These are phyloP conservation scores for Raphanus sativus DNA, from an alignment of 345 rosid species.

Conservation along the genomic window DNA sequence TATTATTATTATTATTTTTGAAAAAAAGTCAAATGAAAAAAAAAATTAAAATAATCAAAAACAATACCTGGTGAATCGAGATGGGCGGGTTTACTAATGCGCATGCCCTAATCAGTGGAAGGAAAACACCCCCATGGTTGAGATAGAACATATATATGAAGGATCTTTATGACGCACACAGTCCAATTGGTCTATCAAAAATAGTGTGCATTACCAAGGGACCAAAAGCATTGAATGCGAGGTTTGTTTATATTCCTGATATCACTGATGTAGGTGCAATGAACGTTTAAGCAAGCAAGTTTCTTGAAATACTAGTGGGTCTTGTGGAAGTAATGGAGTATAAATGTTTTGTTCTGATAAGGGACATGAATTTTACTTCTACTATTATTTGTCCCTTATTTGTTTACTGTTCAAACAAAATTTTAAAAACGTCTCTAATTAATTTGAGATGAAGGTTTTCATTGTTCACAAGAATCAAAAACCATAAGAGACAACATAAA, in stretches of 20 bases:
- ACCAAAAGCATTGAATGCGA: neutral
- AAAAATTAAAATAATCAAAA: no score
- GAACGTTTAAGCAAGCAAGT: neutral
- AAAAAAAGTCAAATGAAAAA: no score
- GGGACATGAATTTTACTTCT: neutral
- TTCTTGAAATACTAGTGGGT: neutral
- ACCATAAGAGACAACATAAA: conserved; percentile 4
- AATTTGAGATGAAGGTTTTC: conserved; percentile 17
- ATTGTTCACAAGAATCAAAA: conserved; percentile 29
- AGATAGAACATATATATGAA: neutral
- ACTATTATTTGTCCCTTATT: neutral
- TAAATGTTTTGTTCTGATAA: neutral
- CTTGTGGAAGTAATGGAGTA: no score
- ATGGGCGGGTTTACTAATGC: no score
- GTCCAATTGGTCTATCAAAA: neutral
- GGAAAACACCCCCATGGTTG: neutral
- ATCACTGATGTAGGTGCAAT: neutral
- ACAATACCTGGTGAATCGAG: no score
- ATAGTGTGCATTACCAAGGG: neutral
- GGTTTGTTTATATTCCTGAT: neutral
- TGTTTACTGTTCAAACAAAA: conserved; percentile 4
- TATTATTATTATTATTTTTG: no score
- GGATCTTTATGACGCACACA: conserved; percentile 1
- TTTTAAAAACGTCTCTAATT: neutral
- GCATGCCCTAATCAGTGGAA: neutral